Percentiles rank a stretch among this genome's conserved stretches.
Evolutionary conservation across 257 asterid species (phyloP).

Genomic region (Solanum pennellii): DNA sequence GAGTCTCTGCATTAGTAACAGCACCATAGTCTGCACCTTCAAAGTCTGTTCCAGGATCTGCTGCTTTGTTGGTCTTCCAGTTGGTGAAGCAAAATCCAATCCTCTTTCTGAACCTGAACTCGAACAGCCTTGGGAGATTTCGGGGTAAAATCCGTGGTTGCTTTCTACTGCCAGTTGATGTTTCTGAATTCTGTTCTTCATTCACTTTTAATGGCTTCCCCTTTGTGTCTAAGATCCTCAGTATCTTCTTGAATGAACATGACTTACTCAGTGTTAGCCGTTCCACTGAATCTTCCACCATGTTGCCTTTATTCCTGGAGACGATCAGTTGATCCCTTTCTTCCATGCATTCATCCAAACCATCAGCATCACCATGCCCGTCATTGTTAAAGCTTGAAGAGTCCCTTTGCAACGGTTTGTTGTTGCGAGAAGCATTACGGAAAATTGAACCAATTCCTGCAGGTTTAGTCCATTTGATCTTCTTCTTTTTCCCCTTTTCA

Average conservation of each 20-base stretch:
- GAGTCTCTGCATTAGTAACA: background rate
- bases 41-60: background rate
- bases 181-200: background rate
- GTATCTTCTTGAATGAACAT: background rate
- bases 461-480: background rate
- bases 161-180: background rate
- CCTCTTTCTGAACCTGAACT: slow-evolving; percentile 4
- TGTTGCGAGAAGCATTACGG: slow-evolving; percentile 14
- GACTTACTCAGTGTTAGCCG: background rate
- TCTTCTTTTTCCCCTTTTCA: background rate
- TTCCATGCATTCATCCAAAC: background rate
- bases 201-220: background rate
- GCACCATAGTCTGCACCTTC: background rate
- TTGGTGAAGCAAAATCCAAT: slow-evolving; percentile 6
- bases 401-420: background rate
- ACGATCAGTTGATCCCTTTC: background rate
- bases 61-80: slow-evolving; percentile 5
- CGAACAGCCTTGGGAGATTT: slow-evolving; percentile 8
- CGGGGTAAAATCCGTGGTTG: background rate
- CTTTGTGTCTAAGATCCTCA: background rate
- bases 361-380: background rate
- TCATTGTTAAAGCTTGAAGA: background rate
- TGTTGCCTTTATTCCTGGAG: background rate
- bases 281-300: background rate
- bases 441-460: slow-evolving; percentile 3